A percentile compares a stretch with the other conserved stretches of the same genome.
Conservation (phyloP, 192 early-diverging fungal genomes). For the Cladochytrium replicatum region DNA sequence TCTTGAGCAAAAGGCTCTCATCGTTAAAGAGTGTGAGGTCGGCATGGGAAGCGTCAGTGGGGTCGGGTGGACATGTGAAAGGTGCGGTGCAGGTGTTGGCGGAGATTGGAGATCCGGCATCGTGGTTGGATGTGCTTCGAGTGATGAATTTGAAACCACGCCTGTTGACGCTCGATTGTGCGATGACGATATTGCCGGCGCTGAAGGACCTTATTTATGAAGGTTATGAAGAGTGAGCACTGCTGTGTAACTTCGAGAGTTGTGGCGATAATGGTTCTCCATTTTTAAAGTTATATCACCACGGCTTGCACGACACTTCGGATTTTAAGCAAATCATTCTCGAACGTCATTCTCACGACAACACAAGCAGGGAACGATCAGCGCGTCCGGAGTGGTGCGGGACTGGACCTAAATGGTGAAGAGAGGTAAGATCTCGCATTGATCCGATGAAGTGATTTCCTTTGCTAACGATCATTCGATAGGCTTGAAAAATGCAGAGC, state of each 20-base stretch:
- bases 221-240: conserved; percentile 41
- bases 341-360: conserved; percentile 22
- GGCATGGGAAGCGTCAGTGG: conserved; percentile 30
- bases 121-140: conserved; percentile 30
- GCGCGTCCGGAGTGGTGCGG: not conserved
- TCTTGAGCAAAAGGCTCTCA: conserved; percentile 22
- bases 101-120: conserved; percentile 21
- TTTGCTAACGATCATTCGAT: not conserved
- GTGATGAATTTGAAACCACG: conserved; percentile 35
- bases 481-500: not conserved
- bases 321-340: conserved; percentile 27
- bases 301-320: conserved; percentile 36
- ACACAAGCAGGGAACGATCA: not conserved
- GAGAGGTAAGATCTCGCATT: not conserved
- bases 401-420: not conserved
- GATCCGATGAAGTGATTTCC: not conserved
- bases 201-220: conserved; percentile 41
- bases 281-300: conserved; percentile 28
- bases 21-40: conserved; percentile 20
- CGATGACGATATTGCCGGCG: conserved; percentile 25
- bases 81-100: conserved; percentile 23
- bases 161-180: conserved; percentile 35
- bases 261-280: not conserved
- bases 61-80: conserved; percentile 16
- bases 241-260: conserved; percentile 2